Conservation (phyloP, 805 yeast genomes). For the Saccharomycopsis schoenii region DNA sequence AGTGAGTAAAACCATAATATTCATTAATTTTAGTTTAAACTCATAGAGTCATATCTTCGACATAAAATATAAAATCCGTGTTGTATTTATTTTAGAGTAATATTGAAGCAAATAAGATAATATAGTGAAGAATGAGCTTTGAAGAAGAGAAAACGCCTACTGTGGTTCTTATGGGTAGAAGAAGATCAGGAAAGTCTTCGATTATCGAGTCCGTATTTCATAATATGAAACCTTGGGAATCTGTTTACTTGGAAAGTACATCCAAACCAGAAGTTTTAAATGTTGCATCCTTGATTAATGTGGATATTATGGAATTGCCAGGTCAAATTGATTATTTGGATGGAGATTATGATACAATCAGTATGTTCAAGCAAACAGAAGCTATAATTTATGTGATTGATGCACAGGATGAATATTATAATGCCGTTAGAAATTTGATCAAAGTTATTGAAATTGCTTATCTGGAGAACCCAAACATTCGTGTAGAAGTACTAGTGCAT, state of each 20-base stretch:
- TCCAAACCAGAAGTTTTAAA: slow-evolving; percentile 81
- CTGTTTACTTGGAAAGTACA: slow-evolving; percentile 82
- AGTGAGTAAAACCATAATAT: too few relatives aligned
- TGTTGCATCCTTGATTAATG: slow-evolving; percentile 72
- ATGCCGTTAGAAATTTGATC: slow-evolving; percentile 81
- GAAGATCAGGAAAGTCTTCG: slow-evolving; percentile 83
- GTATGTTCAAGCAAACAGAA: slow-evolving; percentile 72
- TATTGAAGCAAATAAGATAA: too few relatives aligned
- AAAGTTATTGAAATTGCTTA: slow-evolving; percentile 83
- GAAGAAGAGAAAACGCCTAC: slow-evolving; percentile 8
- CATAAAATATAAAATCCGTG: too few relatives aligned
- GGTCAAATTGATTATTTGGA: slow-evolving; percentile 79
- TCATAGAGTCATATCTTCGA: too few relatives aligned
- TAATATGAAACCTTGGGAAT: slow-evolving; percentile 91
- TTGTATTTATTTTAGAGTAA: too few relatives aligned
- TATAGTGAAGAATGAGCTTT: too few relatives aligned
- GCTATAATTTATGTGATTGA: slow-evolving; percentile 92
- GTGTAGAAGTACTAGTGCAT: slow-evolving; percentile 88
- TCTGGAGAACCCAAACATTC: slow-evolving; percentile 71
- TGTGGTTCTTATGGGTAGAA: slow-evolving; percentile 17
- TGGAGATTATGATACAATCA: slow-evolving; percentile 53
- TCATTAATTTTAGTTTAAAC: too few relatives aligned
- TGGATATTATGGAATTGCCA: slow-evolving; percentile 88
- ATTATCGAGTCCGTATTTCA: slow-evolving; percentile 94
- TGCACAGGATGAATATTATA: slow-evolving; percentile 87